A percentile compares a stretch with the other conserved stretches of the same genome.
Evolutionary conservation across 148 eudicot species (phyloP).

Genomic region (Pouteria glomerata): DNA sequence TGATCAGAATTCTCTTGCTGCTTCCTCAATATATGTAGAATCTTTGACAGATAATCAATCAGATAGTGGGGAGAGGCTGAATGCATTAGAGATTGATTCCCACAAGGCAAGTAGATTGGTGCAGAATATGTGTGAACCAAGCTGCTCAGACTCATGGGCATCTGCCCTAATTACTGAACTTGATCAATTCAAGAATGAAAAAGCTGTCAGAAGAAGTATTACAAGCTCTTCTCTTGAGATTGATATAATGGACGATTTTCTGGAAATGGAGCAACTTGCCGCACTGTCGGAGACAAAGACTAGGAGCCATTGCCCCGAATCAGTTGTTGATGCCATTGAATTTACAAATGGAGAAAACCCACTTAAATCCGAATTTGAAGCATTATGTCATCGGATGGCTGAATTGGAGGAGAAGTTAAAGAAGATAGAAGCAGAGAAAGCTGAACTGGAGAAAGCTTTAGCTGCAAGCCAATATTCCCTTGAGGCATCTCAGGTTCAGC

Average conservation of each 20-base stretch:
- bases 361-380: slow-evolving; percentile 30
- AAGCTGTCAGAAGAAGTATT: slow-evolving; percentile 24
- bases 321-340: slow-evolving; percentile 10
- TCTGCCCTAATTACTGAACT: slow-evolving; percentile 68
- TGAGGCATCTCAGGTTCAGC: slow-evolving; percentile 29
- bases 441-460: slow-evolving; percentile 35
- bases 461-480: slow-evolving; percentile 24
- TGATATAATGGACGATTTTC: slow-evolving; percentile 89
- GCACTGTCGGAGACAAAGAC: slow-evolving; percentile 44
- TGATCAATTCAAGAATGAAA: slow-evolving; percentile 52
- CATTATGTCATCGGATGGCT: slow-evolving; percentile 15
- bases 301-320: slow-evolving; percentile 13
- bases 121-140: slow-evolving; percentile 13
- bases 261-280: slow-evolving; percentile 88
- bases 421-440: slow-evolving; percentile 44
- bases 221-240: slow-evolving; percentile 40
- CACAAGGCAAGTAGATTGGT: slow-evolving; percentile 18
- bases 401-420: slow-evolving; percentile 38
- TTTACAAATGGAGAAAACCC: slow-evolving; percentile 15
- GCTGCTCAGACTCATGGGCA: slow-evolving; percentile 55
- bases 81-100: slow-evolving; percentile 25
- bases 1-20: slow-evolving; percentile 29
- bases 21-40: slow-evolving; percentile 48
- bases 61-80: slow-evolving; percentile 26
- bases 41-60: slow-evolving; percentile 66